Evolutionary conservation across 352 stramenopile species (phyloP), one percentile per base, ranked within the genome.

Genomic region (Pythium biforme): DNA sequence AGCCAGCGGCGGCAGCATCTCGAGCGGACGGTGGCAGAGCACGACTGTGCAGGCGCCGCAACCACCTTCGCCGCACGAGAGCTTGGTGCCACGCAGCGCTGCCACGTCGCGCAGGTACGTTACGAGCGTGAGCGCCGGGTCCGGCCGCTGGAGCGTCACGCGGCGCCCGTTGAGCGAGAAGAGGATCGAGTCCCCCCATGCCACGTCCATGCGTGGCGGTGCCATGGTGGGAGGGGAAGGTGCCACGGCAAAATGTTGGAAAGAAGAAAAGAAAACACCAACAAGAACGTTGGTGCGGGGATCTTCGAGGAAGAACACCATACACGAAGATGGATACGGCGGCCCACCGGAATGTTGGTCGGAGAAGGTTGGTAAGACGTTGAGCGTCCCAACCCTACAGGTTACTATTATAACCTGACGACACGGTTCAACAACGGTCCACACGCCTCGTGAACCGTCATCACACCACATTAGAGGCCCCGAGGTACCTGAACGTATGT

Each of bases 31-130:
- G 55, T 72, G 60, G 34, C 62, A 66, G 17, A 77, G 56, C 59
- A 77, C 64, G 52, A 77, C 70, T 0, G 70, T 77, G 55, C 70
- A 77, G 22, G 66, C 70, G 29, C 70, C 70, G 27, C 70, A 77
- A 33, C 70, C 70, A 40, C 70, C 70, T 43, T 77, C 70, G 25
- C 68, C 64, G 33, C 70, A 77, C 37, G 59, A 59, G 39, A 94
- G 62, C 60, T 96, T 96, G n/a, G 81, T 88, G 41, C 84, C 87
- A 0, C 69, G 88, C 34, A 94, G 73, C 14, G 51, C n/a, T 46
- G 83, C 70, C 7, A 68, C 73, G 53, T 86, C 75, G 27, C 85
- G 72, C 12, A 96, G 63, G 55, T 85, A 94, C 23, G 77, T 72
- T 1, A 94, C 65, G n/a, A 96, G 70, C 15, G 41, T 67, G 39